Percentiles rank a stretch among this genome's conserved stretches.
Conservation (phyloP, 2,329 filamentous ascomycete species). For the Simplicillium sp. region DNA sequence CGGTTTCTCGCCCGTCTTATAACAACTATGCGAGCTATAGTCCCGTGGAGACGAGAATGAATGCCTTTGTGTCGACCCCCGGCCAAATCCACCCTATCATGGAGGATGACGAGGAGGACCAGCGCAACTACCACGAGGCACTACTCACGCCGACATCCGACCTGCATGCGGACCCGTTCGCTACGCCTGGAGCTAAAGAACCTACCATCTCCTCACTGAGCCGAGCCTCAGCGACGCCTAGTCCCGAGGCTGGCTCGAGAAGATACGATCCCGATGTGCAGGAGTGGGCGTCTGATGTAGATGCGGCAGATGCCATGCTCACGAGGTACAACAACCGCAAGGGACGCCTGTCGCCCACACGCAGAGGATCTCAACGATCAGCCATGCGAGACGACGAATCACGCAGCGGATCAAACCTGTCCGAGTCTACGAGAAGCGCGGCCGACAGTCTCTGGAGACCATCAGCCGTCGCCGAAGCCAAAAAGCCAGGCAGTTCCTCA, state of each 20-base stretch:
- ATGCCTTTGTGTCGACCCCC: conserved; percentile 17
- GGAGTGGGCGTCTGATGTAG: conserved; percentile 48
- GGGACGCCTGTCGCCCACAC: conserved; percentile 27
- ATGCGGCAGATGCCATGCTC: conserved; percentile 43
- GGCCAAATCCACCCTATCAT: conserved; percentile 48
- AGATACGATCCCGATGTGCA: conserved; percentile 42
- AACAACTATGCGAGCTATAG: conserved; percentile 20
- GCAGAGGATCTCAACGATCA: conserved; percentile 25
- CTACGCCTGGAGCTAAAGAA: conserved; percentile 27
- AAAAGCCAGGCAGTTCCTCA: conserved; percentile 29
- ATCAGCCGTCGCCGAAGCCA: conserved; percentile 21
- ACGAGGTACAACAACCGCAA: conserved; percentile 26
- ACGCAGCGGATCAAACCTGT: conserved; percentile 46
- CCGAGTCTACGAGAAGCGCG: conserved; percentile 40
- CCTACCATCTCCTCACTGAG: conserved; percentile 14
- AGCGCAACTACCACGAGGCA: conserved; percentile 17
- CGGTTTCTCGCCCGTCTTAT: conserved; percentile 17
- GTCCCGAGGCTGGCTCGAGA: conserved; percentile 23
- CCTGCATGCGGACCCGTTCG: conserved; percentile 38
- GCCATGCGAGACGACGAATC: conserved; percentile 34
- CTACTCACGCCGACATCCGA: conserved; percentile 24
- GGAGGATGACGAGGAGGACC: conserved; percentile 47
- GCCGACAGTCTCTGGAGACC: conserved; percentile 29
- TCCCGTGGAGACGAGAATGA: conserved; percentile 15
- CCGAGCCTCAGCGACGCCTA: conserved; percentile 26